Conservation (phyloP, 805 yeast genomes). For the Teunomyces barrocoloradensis region DNA sequence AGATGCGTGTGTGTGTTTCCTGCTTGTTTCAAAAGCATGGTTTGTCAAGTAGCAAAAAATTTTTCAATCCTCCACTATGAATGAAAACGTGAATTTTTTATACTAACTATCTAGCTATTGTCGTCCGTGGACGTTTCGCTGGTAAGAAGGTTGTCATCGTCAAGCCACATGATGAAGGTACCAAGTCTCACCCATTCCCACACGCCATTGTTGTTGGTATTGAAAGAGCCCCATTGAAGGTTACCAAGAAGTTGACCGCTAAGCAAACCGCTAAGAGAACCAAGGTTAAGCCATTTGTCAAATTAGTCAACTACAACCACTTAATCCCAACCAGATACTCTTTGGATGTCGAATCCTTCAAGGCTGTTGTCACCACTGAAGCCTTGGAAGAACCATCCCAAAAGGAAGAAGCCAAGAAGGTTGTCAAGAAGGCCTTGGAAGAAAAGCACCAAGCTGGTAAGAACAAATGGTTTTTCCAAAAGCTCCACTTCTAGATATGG, state of each 20-base stretch:
- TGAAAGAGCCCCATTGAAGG: slow-evolving; percentile 97
- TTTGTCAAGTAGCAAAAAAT: not conserved
- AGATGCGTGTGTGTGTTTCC: no score
- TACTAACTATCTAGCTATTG: slow-evolving; percentile 66
- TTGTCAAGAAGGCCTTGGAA: slow-evolving; percentile 98
- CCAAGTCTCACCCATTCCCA: slow-evolving; percentile 98
- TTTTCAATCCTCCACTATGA: slow-evolving; percentile 1
- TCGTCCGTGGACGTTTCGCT: slow-evolving; percentile 99
- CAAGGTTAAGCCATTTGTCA: slow-evolving; percentile 98
- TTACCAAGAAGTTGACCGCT: slow-evolving; percentile 90
- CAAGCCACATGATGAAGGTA: slow-evolving; percentile 97
- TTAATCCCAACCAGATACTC: slow-evolving; percentile 99
- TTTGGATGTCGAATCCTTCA: slow-evolving; percentile 93
- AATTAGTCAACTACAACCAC: slow-evolving; percentile 99
- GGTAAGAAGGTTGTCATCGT: slow-evolving; percentile 99
- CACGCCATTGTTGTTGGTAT: slow-evolving; percentile 99
- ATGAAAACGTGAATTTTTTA: not conserved
- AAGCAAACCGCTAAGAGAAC: slow-evolving; percentile 97
- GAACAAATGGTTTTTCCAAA: slow-evolving; percentile 99
- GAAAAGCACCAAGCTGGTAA: slow-evolving; percentile 99
- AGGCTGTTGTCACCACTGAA: slow-evolving; percentile 87
- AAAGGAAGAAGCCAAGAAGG: slow-evolving; percentile 98
- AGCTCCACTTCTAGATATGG: slow-evolving; percentile 75
- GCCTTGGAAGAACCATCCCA: slow-evolving; percentile 96
- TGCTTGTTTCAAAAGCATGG: not conserved